phyloP scores from a whole-genome alignment of 78 protist species.

The Pelomyxa schiedti region DNA sequence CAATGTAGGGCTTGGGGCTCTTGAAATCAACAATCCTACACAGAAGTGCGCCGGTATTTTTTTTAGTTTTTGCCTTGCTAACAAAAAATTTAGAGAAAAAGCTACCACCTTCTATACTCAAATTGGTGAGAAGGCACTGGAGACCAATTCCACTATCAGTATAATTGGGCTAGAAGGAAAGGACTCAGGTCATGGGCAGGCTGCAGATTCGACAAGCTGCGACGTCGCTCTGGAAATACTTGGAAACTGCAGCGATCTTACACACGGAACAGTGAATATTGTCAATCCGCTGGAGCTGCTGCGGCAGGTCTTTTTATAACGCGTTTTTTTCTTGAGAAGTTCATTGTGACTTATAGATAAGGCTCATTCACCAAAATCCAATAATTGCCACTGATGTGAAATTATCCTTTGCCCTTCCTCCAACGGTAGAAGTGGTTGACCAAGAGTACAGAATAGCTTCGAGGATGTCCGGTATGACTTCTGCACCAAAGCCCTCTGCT shows the following conservation, averaged over 20 bases:
- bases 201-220: constrained; percentile 24
- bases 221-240: constrained; percentile 19
- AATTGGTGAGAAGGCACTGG: constrained; percentile 27
- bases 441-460: not conserved
- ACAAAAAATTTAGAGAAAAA: not conserved
- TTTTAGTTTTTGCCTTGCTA: no score
- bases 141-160: constrained; percentile 30
- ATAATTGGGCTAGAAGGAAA: constrained; percentile 11
- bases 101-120: constrained; percentile 17
- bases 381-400: constrained; percentile 34
- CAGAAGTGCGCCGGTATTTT: no score
- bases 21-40: not conserved
- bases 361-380: constrained; percentile 17
- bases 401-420: constrained; percentile 8
- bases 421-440: not conserved
- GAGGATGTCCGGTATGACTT: not conserved
- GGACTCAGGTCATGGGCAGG: not conserved
- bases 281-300: constrained; percentile 46
- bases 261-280: constrained; percentile 36
- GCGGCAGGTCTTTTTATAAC: no score
- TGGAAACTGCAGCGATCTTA: constrained; percentile 18
- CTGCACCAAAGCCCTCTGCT: not conserved
- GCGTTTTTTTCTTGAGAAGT: no score
- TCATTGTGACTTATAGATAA: no score
- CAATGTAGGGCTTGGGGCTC: constrained; percentile 58